Evolutionary conservation across 2,329 filamentous ascomycete species (phyloP), one percentile per base, ranked within the genome.

Genomic region (Coniella lustricola): DNA sequence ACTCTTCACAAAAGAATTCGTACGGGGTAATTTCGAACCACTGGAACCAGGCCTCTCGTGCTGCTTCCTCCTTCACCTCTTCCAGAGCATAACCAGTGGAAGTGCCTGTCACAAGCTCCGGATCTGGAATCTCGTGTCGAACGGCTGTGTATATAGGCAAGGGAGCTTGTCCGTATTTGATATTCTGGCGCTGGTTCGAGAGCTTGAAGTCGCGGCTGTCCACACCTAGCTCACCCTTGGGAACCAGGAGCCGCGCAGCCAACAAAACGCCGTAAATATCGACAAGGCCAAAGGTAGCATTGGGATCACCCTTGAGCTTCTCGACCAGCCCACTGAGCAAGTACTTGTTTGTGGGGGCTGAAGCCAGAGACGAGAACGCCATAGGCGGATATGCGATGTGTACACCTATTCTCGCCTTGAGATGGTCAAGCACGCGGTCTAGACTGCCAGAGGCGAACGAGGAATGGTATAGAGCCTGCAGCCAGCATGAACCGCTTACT

Each of bases 21-120:
- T 94, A 96, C 0, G 91, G 91, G 0, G 89, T 94, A 59, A 91
- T 85, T 61, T 98, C 93, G 57, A 93, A 96, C 91, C 93, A 97
- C 59, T 98, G 91, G 59, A 97, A 98, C 87, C 90, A 97, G 2
- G 89, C 77, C 60, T 94, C 85, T 51, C 75, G 74, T 59, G 69
- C 80, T 10, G 76, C 71, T 44, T 69, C 64, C 55, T 73, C 69
- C 56, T 81, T 77, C 0, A 70, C 73, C 17, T 68, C 65, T 51
- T 82, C 74, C 1, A 72, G 67, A 40, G 60, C 62, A 14, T 52
- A 54, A 2, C 54, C 60, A 46, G 57, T 61, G 4, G 57, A 61
- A 53, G 64, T 67, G 32, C 66, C 67, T 7, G 56, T 57, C 2
- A 66, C 60, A 37, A 69, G 67, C 38, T 76, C 75, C 7, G 81